Evolutionary conservation across 1,284 basidiomycete species (phyloP).

Genomic region (Marasmius tenuissimus): DNA sequence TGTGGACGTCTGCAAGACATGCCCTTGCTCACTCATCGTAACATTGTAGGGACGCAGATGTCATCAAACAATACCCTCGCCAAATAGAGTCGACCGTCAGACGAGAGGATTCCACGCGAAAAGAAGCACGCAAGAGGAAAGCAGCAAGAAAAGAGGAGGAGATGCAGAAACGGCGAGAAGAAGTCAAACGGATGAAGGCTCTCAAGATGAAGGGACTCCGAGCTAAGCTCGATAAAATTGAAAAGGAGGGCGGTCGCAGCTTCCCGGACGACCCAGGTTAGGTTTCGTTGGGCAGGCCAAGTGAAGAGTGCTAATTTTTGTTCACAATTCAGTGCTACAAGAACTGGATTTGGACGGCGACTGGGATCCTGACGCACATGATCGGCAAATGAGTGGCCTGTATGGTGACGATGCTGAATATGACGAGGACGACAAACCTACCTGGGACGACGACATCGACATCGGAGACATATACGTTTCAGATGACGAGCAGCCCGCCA

Average conservation of each 20-base stretch:
- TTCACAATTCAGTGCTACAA: constrained; percentile 44
- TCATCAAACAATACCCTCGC: constrained; percentile 83
- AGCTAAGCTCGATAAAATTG: constrained; percentile 71
- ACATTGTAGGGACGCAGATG: constrained; percentile 58
- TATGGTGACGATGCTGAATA: constrained; percentile 62
- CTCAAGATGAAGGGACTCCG: constrained; percentile 85
- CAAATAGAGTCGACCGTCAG: constrained; percentile 70
- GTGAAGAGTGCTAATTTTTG: constrained; percentile 5
- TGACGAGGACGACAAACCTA: constrained; percentile 71
- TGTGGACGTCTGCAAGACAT: neutral
- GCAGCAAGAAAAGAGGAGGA: constrained; percentile 83
- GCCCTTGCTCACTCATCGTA: neutral
- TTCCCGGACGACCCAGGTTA: constrained; percentile 46
- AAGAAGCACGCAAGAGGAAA: constrained; percentile 75
- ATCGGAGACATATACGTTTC: constrained; percentile 64
- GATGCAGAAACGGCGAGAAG: constrained; percentile 73
- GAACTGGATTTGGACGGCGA: constrained; percentile 76
- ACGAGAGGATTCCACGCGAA: constrained; percentile 77
- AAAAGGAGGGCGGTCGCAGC: constrained; percentile 59
- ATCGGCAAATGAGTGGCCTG: constrained; percentile 72
- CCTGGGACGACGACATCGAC: constrained; percentile 89
- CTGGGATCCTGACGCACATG: constrained; percentile 81
- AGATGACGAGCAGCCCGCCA: constrained; percentile 35
- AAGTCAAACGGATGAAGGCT: constrained; percentile 76
- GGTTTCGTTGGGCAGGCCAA: constrained; percentile 1